Conservation (phyloP, 306 rosid species). For the Herpetospermum pedunculosum region DNA sequence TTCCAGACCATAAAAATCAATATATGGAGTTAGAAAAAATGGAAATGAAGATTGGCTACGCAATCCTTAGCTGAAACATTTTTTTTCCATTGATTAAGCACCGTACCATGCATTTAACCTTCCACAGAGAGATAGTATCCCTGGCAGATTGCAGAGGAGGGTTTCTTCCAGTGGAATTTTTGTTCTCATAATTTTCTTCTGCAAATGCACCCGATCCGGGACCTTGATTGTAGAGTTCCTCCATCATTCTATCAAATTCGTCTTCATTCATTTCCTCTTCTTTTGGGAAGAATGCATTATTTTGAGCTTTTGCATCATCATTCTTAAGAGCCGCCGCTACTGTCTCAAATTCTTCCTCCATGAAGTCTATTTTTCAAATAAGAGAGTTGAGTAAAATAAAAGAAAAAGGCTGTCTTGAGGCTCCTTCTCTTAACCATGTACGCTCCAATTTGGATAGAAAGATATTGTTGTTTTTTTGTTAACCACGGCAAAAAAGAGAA, state of each 20-base stretch:
- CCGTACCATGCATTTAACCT: conserved; percentile 89
- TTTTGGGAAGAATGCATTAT: conserved; percentile 47
- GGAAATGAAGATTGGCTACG: background rate
- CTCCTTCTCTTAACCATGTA: background rate
- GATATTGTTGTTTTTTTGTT: background rate
- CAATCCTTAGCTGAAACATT: background rate
- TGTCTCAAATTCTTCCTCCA: conserved; percentile 38
- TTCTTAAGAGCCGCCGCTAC: conserved; percentile 15
- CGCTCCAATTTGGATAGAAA: background rate
- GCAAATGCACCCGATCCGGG: conserved; percentile 30
- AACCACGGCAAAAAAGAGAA: background rate
- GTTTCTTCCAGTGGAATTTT: conserved; percentile 27
- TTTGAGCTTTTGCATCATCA: conserved; percentile 33
- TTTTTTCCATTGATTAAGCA: background rate
- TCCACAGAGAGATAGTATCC: conserved; percentile 56
- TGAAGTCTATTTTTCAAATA: conserved; percentile 28
- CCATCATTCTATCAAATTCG: conserved; percentile 71
- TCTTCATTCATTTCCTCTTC: conserved; percentile 70
- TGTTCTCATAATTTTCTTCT: conserved; percentile 59
- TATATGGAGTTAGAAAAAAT: background rate
- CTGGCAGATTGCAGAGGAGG: conserved; percentile 18
- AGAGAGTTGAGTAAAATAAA: conserved; percentile 10
- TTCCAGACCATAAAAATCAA: conserved; percentile 4
- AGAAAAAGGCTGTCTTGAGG: background rate
- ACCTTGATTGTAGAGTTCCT: conserved; percentile 38